phyloP scores from a whole-genome alignment of 805 yeast species.

The Wickerhamia fluorescens region DNA sequence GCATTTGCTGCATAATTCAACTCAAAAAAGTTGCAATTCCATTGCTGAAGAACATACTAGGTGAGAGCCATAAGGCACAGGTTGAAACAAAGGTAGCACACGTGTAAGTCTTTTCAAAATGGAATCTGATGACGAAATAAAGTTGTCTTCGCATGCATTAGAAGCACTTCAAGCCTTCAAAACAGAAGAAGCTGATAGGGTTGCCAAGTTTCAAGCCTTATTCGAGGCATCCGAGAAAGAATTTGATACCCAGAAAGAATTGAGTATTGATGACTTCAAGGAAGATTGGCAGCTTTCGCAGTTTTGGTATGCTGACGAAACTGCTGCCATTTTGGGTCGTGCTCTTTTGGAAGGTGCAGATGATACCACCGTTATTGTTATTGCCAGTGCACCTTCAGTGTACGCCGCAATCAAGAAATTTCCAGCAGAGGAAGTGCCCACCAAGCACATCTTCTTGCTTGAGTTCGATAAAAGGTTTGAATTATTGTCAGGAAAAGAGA shows the following conservation, averaged over 20 bases:
- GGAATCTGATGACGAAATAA: slow-evolving; percentile 39
- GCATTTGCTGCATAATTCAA: no score
- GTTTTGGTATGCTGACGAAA: slow-evolving; percentile 77
- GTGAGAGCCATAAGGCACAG: no score
- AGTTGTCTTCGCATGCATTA: slow-evolving; percentile 42
- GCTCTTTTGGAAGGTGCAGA: slow-evolving; percentile 76
- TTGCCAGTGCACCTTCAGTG: slow-evolving; percentile 88
- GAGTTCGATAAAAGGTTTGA: slow-evolving; percentile 78
- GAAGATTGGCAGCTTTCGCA: slow-evolving; percentile 96
- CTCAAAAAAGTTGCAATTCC: no score
- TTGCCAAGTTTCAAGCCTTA: slow-evolving; percentile 49
- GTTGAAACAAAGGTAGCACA: no score
- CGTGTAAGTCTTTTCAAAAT: no score
- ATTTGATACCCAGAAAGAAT: slow-evolving; percentile 25
- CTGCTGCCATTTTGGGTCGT: slow-evolving; percentile 61
- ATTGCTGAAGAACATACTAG: no score
- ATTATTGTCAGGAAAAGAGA: slow-evolving; percentile 57
- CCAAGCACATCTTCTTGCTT: slow-evolving; percentile 61
- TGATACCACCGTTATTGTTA: slow-evolving; percentile 59
- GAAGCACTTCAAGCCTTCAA: slow-evolving; percentile 60
- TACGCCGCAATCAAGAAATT: slow-evolving; percentile 70
- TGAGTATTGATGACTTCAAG: slow-evolving; percentile 66
- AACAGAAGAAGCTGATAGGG: slow-evolving; percentile 52
- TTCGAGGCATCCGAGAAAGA: slow-evolving; percentile 51
- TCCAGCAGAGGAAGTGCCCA: slow-evolving; percentile 48